Evolutionary conservation across 2,329 filamentous ascomycete species (phyloP), one percentile per base, ranked within the genome.

Genomic region (Capronia epimyces): DNA sequence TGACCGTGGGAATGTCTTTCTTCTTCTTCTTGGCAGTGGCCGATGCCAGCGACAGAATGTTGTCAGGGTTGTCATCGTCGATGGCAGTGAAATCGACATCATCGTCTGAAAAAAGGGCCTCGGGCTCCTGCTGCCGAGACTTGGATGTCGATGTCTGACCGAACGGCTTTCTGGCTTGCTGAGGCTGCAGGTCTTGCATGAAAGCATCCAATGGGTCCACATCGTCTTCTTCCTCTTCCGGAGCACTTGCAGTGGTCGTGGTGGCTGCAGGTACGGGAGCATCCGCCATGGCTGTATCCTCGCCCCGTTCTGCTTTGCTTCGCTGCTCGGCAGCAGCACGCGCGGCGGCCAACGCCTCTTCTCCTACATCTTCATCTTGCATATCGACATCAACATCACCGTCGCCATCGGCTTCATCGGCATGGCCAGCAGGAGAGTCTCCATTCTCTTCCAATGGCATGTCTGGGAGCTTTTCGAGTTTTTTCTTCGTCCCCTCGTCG

Each of bases 121-220:
- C 84, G 1, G 88, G 87, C 62, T 87, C 83, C 49, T 84, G 81
- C 39, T 75, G 67, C 60, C 79, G 79, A 55, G 76, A 73, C 52
- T 69, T 71, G 9, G 64, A 62, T 31, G 65, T 68, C 56, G 70
- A 71, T 51, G 69, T 73, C 37, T 44, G 45, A 22, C 34, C 50
- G 46, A 60, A 61, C 12, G 48, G 46, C 21, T 41, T 53, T 12
- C 34, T 50, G n/a, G 67, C 63, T 8, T 71, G 69, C 39, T 68
- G 68, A 49, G 81, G 77, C 2, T 72, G 72, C 43, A 86, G 75
- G 54, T 79, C 81, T 46, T 83, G 85, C 93, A 98, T 98, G 72
- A 94, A 98, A n/a, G 89, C 91, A 71, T 98, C 93, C 31, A 98
- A 75, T 6, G 93, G 89, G 66, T 98, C 93, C 29, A 93, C 71